Evolutionary conservation across 495 filamentous ascomycete species (phyloP).

Genomic region (Aspergillus sclerotioniger): DNA sequence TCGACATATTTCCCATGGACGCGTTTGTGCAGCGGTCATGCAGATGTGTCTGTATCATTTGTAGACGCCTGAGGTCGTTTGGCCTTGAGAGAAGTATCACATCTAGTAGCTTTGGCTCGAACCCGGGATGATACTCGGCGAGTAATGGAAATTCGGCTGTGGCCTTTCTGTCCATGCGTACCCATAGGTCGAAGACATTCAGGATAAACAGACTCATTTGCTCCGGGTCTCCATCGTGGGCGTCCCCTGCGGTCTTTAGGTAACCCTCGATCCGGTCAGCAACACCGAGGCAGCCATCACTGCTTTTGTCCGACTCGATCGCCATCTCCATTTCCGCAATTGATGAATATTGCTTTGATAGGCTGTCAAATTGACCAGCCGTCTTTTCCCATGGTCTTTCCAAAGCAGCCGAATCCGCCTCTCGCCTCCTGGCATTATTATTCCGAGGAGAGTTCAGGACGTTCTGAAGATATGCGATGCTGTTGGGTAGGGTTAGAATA

Average conservation of each 20-base stretch:
- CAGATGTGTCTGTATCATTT: slow-evolving; percentile 48
- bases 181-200: slow-evolving; percentile 59
- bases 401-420: too few relatives aligned
- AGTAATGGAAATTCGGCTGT: slow-evolving; percentile 43
- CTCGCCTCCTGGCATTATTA: too few relatives aligned
- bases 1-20: slow-evolving; percentile 22
- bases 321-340: slow-evolving; percentile 28
- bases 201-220: slow-evolving; percentile 56
- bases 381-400: slow-evolving; percentile 5
- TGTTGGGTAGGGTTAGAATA: slow-evolving; percentile 44
- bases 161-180: slow-evolving; percentile 52
- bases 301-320: slow-evolving; percentile 14
- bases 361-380: slow-evolving; percentile 17
- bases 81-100: slow-evolving; percentile 43
- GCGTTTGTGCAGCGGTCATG: slow-evolving; percentile 23
- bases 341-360: slow-evolving; percentile 25
- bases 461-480: slow-evolving; percentile 36
- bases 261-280: slow-evolving; percentile 36
- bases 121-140: slow-evolving; percentile 47
- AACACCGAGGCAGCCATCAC: slow-evolving; percentile 31
- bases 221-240: slow-evolving; percentile 47
- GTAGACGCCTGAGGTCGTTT: slow-evolving; percentile 47
- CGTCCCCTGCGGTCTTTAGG: slow-evolving; percentile 26
- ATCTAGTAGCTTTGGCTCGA: slow-evolving; percentile 51
- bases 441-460: slow-evolving; percentile 14